phyloP scores from a whole-genome alignment of 345 rosid genomes.

The Corchorus capsularis region DNA sequence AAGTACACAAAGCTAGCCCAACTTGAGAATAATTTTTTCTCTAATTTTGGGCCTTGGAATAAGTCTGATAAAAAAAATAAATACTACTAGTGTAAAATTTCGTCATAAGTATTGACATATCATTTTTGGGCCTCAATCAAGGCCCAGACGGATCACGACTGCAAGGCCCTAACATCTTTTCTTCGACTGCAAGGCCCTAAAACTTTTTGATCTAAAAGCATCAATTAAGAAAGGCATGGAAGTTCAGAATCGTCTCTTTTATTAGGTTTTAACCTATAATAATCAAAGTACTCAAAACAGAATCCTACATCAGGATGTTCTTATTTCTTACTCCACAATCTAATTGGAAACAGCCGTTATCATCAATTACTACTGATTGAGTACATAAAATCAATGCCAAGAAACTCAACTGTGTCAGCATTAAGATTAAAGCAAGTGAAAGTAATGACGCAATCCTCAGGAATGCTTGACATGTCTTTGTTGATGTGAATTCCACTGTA shows the following conservation, averaged over 20 bases:
- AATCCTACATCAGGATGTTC: neutral
- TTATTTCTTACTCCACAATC: constrained; percentile 13
- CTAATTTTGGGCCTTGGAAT: too few relatives aligned
- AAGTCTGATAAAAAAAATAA: too few relatives aligned
- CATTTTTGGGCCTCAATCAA: too few relatives aligned
- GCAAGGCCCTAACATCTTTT: too few relatives aligned
- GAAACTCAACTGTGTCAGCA: neutral
- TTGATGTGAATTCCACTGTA: constrained; percentile 72
- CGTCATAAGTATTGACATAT: too few relatives aligned
- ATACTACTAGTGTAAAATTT: too few relatives aligned
- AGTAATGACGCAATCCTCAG: constrained; percentile 16
- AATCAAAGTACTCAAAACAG: neutral
- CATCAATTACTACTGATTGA: neutral
- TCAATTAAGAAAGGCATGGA: neutral
- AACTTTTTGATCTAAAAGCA: neutral
- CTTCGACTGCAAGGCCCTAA: too few relatives aligned
- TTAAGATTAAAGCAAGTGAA: constrained; percentile 1
- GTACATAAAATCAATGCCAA: neutral
- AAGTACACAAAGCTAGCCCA: too few relatives aligned
- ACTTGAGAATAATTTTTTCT: too few relatives aligned
- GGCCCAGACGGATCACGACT: neutral
- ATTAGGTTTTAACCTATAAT: neutral
- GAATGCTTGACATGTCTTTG: constrained; percentile 32
- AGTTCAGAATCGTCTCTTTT: neutral
- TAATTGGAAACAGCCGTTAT: neutral